A percentile compares a stretch with the other conserved stretches of the same genome.
Evolutionary conservation across 495 filamentous ascomycete species (phyloP).

Genomic region (Xylaria nigripes): DNA sequence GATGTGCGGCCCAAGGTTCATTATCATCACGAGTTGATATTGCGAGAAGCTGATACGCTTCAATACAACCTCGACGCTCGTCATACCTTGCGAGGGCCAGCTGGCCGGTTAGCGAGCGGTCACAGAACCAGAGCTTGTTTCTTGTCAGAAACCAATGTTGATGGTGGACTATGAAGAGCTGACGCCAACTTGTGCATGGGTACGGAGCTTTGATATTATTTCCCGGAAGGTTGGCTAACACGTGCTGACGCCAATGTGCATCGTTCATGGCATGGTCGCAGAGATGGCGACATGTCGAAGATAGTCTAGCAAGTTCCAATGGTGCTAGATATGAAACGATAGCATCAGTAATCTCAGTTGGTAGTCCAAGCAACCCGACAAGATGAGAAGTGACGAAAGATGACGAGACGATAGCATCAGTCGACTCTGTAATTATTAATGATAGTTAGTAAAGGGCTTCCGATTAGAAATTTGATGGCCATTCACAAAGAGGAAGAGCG

Average conservation of each 20-base stretch:
- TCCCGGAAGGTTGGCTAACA: conserved; percentile 54
- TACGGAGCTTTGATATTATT: conserved; percentile 44
- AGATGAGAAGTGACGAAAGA: background rate
- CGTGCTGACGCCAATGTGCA: conserved; percentile 52
- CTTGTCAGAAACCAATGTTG: conserved; percentile 77
- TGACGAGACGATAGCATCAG: background rate
- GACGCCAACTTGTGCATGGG: conserved; percentile 53
- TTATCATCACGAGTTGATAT: conserved; percentile 44
- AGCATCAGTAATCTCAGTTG: conserved; percentile 53
- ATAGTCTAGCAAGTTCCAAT: conserved; percentile 46
- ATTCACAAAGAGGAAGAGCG: background rate
- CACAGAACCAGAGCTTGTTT: conserved; percentile 79
- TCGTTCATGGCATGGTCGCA: conserved; percentile 46
- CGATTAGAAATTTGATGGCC: background rate
- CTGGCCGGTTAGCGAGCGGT: conserved; percentile 58
- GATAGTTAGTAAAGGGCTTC: background rate
- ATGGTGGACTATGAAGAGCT: conserved; percentile 65
- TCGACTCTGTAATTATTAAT: background rate
- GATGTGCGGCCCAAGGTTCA: conserved; percentile 54
- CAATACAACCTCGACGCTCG: conserved; percentile 61
- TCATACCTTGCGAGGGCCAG: conserved; percentile 69
- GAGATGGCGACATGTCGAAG: conserved; percentile 48
- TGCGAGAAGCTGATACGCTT: conserved; percentile 70
- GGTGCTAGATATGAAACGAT: conserved; percentile 56
- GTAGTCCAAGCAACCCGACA: conserved; percentile 19